Base-by-base conservation (phyloP, 768 basidiomycete species). In the Cyclocybe aegerita region DNA sequence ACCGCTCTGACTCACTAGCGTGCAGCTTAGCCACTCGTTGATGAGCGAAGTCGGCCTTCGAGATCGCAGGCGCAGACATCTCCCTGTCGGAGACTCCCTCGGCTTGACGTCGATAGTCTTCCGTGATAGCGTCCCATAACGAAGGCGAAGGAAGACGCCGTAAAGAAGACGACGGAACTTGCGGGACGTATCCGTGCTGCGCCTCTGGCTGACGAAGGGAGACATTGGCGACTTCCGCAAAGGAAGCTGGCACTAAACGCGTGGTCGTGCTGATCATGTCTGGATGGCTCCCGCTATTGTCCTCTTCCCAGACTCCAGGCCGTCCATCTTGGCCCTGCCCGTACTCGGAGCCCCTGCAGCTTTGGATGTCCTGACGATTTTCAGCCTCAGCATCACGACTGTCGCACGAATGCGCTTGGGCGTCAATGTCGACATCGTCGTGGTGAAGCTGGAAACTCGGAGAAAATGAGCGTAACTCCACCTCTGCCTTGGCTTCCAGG, bases 361-460 rank as follows among this genome's bases (percentile, higher is more conserved):
- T 42, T 52, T 38, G 17, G 10, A 50, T 42, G 3, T 38, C 34
- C 15, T 39, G 30, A 41, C 12, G 30, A 16, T 12, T 38, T 17
- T 31, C 12, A 12, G 1, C 30, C 6, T 33, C 41, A n/a, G 16
- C 34, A 12, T 40, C 23, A 29, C 23, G 17, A 16, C 12, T 29
- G 36, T 31, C 17, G 9, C 16, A 17, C 9, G 30, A 17, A 11
- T 14, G 43, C n/a, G 29, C 16, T 5, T 29, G 9, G 29, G 8
- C 10, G 32, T 34, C 50, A 15, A n/a, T 33, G 33, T 23, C 17
- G 5, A 48, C 43, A 6, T 54, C 61, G n/a, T 63, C 54, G 32
- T 59, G 49, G 31, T 65, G 65, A 3, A 71, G 63, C 41, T 70
- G 69, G 52, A 72, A 75, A 29, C 66, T 67, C 1, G 73, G 72